Base-by-base conservation (phyloP, 345 rosid species). In the Citrus maxima region DNA sequence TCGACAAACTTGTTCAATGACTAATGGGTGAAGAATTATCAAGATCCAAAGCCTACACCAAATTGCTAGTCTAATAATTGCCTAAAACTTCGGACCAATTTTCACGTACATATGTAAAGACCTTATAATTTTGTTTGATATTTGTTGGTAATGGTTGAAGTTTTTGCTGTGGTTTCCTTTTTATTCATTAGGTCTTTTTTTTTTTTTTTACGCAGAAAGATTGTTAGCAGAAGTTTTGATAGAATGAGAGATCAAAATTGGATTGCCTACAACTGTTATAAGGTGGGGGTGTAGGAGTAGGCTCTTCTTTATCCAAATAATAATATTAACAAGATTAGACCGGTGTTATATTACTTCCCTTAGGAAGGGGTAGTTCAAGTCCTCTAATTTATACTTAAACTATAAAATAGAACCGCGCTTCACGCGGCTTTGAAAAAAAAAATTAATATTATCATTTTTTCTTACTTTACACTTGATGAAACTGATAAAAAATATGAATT, bases 1-100 rank as follows among this genome's bases (percentile, higher is more conserved):
- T 30, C 87, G 98, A 60, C 85, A 67, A n/a, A 83, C 88, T 68
- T 93, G 98, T 81, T 88, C 97, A 6, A 62, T 76, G 25, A 58
- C 62, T 6, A 86, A 81, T 24, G 72, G 79, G 10, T 76, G 73
- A 76, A 21, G 38, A 63, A 32, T 2, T 3, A 37, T 24, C 10
- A 13, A 37, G 67, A 14, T 37, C 7, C 7, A 73, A 60, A 13
- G 13, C 67, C n/a, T 12, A 34, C 32, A 22, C 51, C 30, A 46
- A 49, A 72, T 21, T 72, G 21, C 30, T 32, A 3, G 51, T 56
- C 75, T 34, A 32, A 10, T 21, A 32, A 22, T 56, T 24, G 32
- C 75, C 24, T 22, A 72, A 34, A 19, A 34, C 4, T n/a, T 10
- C 16, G 49, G 42, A 42, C 14, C 32, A 69, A 25, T 1, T 27